phyloP scores from a whole-genome alignment of 306 rosid species.

The Cyamopsis tetragonoloba region DNA sequence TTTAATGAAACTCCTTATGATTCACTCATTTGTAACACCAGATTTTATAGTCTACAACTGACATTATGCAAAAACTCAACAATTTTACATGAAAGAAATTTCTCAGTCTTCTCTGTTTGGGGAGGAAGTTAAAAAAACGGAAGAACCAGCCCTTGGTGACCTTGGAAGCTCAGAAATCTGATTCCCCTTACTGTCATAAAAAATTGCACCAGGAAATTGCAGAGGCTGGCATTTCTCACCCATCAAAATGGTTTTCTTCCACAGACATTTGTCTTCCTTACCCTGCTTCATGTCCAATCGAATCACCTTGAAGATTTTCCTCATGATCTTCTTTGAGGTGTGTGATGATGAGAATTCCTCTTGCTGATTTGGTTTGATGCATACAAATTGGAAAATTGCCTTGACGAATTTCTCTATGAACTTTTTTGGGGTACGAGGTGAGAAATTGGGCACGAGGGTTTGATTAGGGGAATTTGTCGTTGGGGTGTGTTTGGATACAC shows the following conservation, averaged over 20 bases:
- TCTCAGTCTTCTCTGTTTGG: neutral
- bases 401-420: slow-evolving; percentile 14
- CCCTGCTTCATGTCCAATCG: neutral
- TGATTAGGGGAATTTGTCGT: neutral
- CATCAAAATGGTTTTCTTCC: slow-evolving; percentile 47
- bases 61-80: no score
- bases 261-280: slow-evolving; percentile 32
- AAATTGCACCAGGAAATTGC: slow-evolving; percentile 40
- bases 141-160: slow-evolving; percentile 30
- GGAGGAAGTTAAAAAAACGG: neutral
- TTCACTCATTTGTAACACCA: neutral
- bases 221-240: slow-evolving; percentile 47
- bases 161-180: slow-evolving; percentile 34
- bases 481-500: neutral
- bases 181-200: slow-evolving; percentile 40
- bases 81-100: neutral
- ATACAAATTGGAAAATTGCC: neutral
- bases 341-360: neutral
- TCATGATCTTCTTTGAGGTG: neutral
- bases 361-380: slow-evolving; percentile 6
- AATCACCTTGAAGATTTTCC: slow-evolving; percentile 14
- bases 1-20: neutral
- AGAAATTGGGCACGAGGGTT: neutral
- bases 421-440: slow-evolving; percentile 4
- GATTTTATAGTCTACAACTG: no score